Evolutionary conservation across 169 alveolate species (phyloP).

Genomic region (Plasmodium malariae): DNA sequence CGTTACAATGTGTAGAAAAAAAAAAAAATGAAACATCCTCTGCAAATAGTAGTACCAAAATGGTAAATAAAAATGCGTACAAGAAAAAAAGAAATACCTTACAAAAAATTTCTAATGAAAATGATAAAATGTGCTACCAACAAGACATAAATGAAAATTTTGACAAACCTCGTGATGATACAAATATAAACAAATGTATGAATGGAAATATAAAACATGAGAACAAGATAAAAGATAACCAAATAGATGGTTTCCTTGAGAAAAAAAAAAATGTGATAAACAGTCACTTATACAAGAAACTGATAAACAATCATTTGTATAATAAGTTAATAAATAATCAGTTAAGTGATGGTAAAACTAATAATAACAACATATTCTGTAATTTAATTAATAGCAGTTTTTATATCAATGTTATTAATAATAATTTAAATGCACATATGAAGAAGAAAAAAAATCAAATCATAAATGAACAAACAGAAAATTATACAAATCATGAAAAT

Average conservation of each 20-base stretch:
- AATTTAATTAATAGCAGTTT: slow-evolving; percentile 25
- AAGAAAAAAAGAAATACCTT: neutral
- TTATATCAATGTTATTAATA: neutral
- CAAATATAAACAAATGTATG: neutral
- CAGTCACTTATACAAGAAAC: slow-evolving; percentile 1
- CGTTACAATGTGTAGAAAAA: no score
- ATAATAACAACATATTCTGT: slow-evolving; percentile 8
- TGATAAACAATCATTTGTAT: slow-evolving; percentile 16
- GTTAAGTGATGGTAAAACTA: neutral
- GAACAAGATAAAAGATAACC: neutral
- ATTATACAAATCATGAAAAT: neutral
- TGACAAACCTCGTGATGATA: neutral
- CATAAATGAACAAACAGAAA: neutral
- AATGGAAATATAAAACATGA: neutral
- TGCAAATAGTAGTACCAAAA: neutral
- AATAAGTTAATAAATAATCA: slow-evolving; percentile 22
- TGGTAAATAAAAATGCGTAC: neutral
- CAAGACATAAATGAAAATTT: neutral
- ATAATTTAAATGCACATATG: slow-evolving; percentile 4
- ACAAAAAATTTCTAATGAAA: neutral
- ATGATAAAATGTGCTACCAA: neutral
- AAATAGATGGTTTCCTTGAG: neutral
- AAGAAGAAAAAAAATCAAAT: neutral
- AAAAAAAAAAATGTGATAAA: slow-evolving; percentile 20
- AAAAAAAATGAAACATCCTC: neutral